Base-by-base conservation (phyloP, 2,329 filamentous ascomycete genomes). In the Xylariaceae sp. region DNA sequence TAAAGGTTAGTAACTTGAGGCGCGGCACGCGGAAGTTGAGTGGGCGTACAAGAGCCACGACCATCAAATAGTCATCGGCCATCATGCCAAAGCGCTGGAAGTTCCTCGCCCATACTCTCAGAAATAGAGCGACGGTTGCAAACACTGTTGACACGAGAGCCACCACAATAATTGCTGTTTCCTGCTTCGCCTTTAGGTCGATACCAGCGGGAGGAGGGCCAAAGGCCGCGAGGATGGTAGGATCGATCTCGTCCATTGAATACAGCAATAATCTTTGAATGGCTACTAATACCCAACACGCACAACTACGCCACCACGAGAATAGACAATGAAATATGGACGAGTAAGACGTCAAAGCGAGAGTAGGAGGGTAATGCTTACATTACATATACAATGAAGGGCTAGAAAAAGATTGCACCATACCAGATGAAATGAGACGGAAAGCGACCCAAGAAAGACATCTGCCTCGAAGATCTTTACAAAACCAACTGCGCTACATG, bases 31-130 rank as follows among this genome's bases (percentile, higher is more conserved):
- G 45, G 12, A 17, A 34, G 21, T 28, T n/a, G 23, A n/a, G 12
- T 33, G 12, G n/a, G 51, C 66, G 19, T 58, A 68, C 66, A 33
- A 68, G 51, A 8, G 63, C 64, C 28, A 64, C 34, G n/a, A 66
- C 12, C 56, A 68, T 67, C 41, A 67, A 52, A 29, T 54, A 66
- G 44, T 68, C 65, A 26, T 68, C 66, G 41, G 61, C 56, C 59
- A 61, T 61, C 59, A 66, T 62, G 50, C 60, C 63, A 51, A 64
- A 61, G 8, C 58, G 58, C 23, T 66, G 64, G 33, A 64, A 53
- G 21, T 62, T 62, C 24, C 60, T 52, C 19, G 65, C 57, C 56
- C 62, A 60, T 59, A 68, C 24, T 23, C 66, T 62, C 8, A 68
- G 40, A 34, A 3, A 23, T 3, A 66, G 31, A 7, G 66, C 62